Evolutionary conservation across 805 yeast species (phyloP), one percentile per base, ranked within the genome.

Genomic region (Saccharomycopsis microspora): DNA sequence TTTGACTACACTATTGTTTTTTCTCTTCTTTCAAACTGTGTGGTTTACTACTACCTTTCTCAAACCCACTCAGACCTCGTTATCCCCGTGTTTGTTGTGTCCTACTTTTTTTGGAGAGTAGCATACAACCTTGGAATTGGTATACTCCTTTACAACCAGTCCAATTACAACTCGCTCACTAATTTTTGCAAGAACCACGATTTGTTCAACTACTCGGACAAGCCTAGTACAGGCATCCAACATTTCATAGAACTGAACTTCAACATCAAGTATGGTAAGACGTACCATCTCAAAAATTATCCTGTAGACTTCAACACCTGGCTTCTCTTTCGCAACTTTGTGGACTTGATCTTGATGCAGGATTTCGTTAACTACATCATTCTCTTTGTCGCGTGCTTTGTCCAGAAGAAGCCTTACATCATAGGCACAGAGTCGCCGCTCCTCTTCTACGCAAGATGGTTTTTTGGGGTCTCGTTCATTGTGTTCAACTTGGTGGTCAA

Each of bases 81-180:
- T 8, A 58, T 62, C 9, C 62, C 58, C 40, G 57, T 68, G 1
- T 82, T 80, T 56, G 62, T 81, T 19, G 64, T 62, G 3, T 67
- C 81, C 45, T 85, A 84, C 57, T 60, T 80, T 7, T 76, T 81
- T 59, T 85, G 95, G 90, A 72, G 95, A 57, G 59, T 79, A 39
- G 70, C 78, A 30, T 85, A 85, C 64, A 86, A 85, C 59, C 68
- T 77, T 32, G 95, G 95, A n/a, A 82, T 85, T 52, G 95, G 95
- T 35, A 67, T 70, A 52, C 60, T 85, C 28, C 67, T 85, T 34
- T 73, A 75, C 54, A 70, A 71, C 50, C 95, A 85, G 61, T 80
- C 89, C 5, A 74, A 79, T 45, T 62, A 74, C 54, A 70, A 71
- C 50, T 57, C 66, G 8, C 62, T 83, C 50, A 81, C 81, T 11